Evolutionary conservation across 2,329 filamentous ascomycete genomes (phyloP).

Genomic region (Colletotrichum spinosum): DNA sequence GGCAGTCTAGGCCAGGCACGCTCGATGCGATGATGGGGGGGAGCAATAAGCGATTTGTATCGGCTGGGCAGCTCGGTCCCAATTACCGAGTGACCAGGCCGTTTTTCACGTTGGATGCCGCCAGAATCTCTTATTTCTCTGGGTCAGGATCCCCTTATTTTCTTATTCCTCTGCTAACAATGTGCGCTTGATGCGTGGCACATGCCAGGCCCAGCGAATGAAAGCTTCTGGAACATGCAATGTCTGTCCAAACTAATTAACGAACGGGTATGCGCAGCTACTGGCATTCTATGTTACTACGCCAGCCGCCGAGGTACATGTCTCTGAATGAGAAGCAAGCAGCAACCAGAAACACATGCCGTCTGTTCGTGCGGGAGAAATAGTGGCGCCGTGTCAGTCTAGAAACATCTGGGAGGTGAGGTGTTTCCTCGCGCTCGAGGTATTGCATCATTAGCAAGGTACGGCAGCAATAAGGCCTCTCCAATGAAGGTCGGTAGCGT

Average conservation of each 20-base stretch:
- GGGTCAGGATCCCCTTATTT: conserved; percentile 20
- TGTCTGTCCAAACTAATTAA: conserved; percentile 8
- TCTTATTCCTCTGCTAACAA: conserved; percentile 24
- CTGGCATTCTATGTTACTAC: no score
- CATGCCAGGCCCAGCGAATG: conserved; percentile 8
- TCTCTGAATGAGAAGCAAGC: conserved; percentile 10
- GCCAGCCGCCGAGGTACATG: neutral
- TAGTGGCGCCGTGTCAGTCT: neutral
- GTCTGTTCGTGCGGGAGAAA: conserved; percentile 2
- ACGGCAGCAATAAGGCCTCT: neutral
- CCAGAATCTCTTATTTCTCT: conserved; percentile 24
- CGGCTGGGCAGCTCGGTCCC: conserved; percentile 30
- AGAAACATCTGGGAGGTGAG: neutral
- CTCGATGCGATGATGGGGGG: neutral
- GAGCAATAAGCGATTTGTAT: conserved; percentile 28
- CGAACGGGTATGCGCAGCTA: no score
- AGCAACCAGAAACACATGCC: conserved; percentile 3
- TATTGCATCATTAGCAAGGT: conserved; percentile 6
- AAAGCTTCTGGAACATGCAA: conserved; percentile 35
- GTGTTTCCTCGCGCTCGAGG: conserved; percentile 3
- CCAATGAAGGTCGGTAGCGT: neutral
- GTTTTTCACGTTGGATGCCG: conserved; percentile 28
- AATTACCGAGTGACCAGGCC: conserved; percentile 29
- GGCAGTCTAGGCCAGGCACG: neutral
- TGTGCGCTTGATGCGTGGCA: conserved; percentile 12